A percentile compares a stretch with the other conserved stretches of the same genome.
Conservation (phyloP, 2,329 filamentous ascomycete species). For the Trichophyton benhamiae region DNA sequence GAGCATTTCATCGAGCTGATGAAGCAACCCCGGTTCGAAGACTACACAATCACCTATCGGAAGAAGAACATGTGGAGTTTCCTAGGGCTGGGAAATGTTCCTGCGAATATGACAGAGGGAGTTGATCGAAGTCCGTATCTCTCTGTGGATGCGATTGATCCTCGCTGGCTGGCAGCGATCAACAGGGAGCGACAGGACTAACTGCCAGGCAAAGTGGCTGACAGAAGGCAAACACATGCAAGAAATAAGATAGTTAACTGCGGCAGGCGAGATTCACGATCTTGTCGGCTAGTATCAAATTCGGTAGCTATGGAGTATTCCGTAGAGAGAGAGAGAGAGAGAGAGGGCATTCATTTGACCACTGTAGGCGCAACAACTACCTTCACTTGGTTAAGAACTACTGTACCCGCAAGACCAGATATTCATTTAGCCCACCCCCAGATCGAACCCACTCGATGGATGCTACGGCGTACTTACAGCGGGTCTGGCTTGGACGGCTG, state of each 20-base stretch:
- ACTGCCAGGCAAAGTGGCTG: background rate
- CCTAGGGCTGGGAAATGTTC: slow-evolving; percentile 23
- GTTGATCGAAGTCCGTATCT: slow-evolving; percentile 23
- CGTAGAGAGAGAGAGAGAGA: no score
- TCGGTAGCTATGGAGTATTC: no score
- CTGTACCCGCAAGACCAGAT: no score
- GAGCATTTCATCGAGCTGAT: slow-evolving; percentile 39
- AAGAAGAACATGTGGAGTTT: slow-evolving; percentile 22
- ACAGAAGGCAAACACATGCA: background rate
- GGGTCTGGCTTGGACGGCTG: no score
- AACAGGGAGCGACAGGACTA: background rate
- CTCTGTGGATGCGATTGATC: slow-evolving; percentile 23
- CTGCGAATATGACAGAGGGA: slow-evolving; percentile 17
- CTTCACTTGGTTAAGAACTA: no score
- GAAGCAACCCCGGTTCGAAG: slow-evolving; percentile 32
- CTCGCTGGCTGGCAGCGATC: slow-evolving; percentile 22
- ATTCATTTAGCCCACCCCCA: no score
- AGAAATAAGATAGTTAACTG: background rate
- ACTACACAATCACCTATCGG: slow-evolving; percentile 29
- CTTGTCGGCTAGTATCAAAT: no score
- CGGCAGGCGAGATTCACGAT: background rate
- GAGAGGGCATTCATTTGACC: no score
- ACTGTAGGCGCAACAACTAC: no score
- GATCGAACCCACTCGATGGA: no score
- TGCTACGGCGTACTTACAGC: no score